Evolutionary conservation across 768 basidiomycete species (phyloP).

Genomic region (Kwoniella newhampshirensis): DNA sequence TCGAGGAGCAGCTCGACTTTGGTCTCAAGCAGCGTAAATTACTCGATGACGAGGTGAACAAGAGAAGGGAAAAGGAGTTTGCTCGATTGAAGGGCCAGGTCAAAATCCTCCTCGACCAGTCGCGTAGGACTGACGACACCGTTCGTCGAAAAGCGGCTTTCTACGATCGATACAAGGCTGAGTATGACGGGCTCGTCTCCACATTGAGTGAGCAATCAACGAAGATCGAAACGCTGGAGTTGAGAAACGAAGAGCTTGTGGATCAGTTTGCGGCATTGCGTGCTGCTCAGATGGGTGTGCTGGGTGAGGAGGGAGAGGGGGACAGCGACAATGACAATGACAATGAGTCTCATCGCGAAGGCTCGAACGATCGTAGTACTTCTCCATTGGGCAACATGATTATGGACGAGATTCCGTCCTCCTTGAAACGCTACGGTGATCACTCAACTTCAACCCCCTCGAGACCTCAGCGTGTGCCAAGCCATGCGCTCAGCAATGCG

Average conservation of each 20-base stretch:
- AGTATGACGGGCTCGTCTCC: conserved; percentile 6
- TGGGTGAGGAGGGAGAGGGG: conserved; percentile 17
- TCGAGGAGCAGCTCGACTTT: conserved; percentile 26
- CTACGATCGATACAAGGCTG: conserved; percentile 15
- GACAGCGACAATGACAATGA: conserved; percentile 14
- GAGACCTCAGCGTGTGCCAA: no score
- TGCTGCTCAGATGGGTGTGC: conserved; percentile 36
- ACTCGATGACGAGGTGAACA: conserved; percentile 14
- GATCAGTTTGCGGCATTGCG: conserved; percentile 27
- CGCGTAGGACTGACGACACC: conserved; percentile 36
- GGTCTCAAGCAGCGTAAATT: conserved; percentile 39
- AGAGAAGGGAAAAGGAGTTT: conserved; percentile 5
- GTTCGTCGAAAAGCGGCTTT: conserved; percentile 30
- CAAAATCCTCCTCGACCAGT: conserved; percentile 36
- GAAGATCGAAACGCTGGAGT: conserved; percentile 10
- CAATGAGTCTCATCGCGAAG: conserved; percentile 2
- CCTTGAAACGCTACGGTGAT: not conserved
- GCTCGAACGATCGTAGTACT: not conserved
- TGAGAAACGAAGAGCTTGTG: conserved; percentile 34
- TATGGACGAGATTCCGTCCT: not conserved
- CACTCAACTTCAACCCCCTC: no score
- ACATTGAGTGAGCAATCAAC: not conserved
- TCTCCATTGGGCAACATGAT: not conserved
- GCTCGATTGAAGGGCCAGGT: conserved; percentile 12
- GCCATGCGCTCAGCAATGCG: no score